Evolutionary conservation across 352 stramenopile genomes (phyloP), one percentile per base, ranked within the genome.

Genomic region (Pythium utonaiense): DNA sequence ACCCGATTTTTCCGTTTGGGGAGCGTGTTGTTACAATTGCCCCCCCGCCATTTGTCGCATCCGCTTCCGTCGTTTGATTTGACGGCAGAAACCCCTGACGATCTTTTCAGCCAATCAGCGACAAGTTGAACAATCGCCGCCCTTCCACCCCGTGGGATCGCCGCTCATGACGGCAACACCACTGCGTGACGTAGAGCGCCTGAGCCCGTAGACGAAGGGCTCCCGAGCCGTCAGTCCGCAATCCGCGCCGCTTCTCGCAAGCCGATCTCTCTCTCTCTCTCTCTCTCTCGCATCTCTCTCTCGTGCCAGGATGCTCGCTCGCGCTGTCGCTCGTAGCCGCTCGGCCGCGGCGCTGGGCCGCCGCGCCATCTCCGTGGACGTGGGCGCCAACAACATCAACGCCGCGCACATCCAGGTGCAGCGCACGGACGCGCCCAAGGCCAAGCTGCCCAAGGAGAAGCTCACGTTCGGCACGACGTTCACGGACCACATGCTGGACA

Each of bases 401-500:
- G 70, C 69, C 14, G 25, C 73, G 25, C 76, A 83, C 30, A 66
- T 87, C 25, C 34, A 80, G 57, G 60, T 88, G n/a, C 61, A 86
- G 22, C 60, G 70, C 25, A 86, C 78, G 19, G 57, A 59, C 12
- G 34, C 28, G 19, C 78, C 78, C 19, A 80, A 64, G 42, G 41
- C 68, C 6, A 95, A 95, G 62, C 22, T 88, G 21, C 73, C 86
- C 33, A 96, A 95, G 60, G 86, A 95, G 57, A 62, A 95, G 65
- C 86, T 98, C 17, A 86, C 75, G 57, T 99, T 99, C 72, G 96
- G 96, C 55, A 97, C 90, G 57, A 95, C 86, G 7, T 97, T 99
- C 74, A 92, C 91, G 21, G 93, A 98, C 73, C 96, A 99, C 78
- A 98, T 99, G 96, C 75, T 99, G n/a, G 87, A 95, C 60, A 79